Base-by-base conservation (phyloP, 2,329 filamentous ascomycete species). In the Trichoderma gracile region DNA sequence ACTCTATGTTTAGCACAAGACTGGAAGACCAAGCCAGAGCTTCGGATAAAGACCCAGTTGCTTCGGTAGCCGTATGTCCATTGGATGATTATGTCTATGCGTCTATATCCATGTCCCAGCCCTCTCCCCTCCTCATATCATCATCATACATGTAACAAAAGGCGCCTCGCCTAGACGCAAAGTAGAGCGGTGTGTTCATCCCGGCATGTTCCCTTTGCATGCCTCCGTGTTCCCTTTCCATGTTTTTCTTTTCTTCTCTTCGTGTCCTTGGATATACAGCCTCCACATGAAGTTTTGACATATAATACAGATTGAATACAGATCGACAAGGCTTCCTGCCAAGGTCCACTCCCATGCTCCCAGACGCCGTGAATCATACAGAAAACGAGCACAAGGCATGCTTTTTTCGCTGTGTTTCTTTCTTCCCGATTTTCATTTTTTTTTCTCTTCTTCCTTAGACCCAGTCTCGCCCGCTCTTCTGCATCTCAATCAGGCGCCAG, bases 401-500 rank as follows among this genome's bases (percentile, higher is more conserved):
- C 45, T 62, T 42, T 33, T 52, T 38, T 38, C 33, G 10, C 9
- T 38, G 30, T 12, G 30, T 38, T 38, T 12, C 33, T 38, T 38
- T 38, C 10, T 14, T 21, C 14, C 10, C 14, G n/a, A 9, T 9
- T 30, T 30, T 64, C 23, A 33, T 25, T 33, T 59, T 59, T 43
- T 19, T 17, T 17, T 30, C 15, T 45, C 23, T 27, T 42, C 8
- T 42, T 54, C 9, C 19, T 79, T 79, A 87, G 70, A 85, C 84
- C 78, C 84, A 98, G 80, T 99, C 95, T 73, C 95, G 87, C 63
- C 91, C 94, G 77, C 92, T 96, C 88, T 99, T 99, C 79, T 99
- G 95, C 82, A 99, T 87, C 81, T 99, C 95, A 74, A 99, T 98
- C 77, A 99, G 82, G 73, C 94, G 89, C 95, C 95, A 99, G 38